These are phyloP conservation scores for Chaetomiaceae sp. DNA, from an alignment of 2,329 filamentous ascomycete species.

Conservation along the genomic window DNA sequence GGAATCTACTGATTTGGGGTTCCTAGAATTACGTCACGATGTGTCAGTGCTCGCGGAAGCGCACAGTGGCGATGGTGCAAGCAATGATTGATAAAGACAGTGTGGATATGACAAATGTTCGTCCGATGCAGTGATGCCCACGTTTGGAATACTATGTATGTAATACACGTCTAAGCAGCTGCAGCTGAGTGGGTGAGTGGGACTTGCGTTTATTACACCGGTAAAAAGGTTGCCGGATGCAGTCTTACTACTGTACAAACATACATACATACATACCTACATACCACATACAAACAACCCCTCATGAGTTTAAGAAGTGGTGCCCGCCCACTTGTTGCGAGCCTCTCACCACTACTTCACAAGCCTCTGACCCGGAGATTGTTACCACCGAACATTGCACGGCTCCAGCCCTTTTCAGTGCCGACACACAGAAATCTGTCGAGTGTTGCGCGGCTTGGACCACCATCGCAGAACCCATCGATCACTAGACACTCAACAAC, in stretches of 20 bases:
- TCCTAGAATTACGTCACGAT: slow-evolving; percentile 14
- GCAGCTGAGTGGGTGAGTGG: background rate
- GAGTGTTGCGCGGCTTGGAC: too few relatives aligned
- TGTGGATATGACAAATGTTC: background rate
- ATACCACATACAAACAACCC: too few relatives aligned
- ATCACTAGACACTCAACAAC: background rate
- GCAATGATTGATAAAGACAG: background rate
- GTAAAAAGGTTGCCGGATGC: background rate
- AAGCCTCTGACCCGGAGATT: background rate
- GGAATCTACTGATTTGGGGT: too few relatives aligned
- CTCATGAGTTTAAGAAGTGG: slow-evolving; percentile 8
- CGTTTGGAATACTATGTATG: background rate
- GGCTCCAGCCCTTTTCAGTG: too few relatives aligned
- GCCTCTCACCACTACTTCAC: background rate
- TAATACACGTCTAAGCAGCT: slow-evolving; percentile 1
- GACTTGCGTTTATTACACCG: background rate
- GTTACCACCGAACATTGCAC: too few relatives aligned
- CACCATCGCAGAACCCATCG: background rate
- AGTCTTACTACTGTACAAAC: too few relatives aligned
- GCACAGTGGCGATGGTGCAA: background rate
- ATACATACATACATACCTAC: too few relatives aligned
- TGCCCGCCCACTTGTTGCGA: background rate
- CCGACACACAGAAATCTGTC: too few relatives aligned
- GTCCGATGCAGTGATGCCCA: too few relatives aligned
- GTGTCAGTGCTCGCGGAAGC: slow-evolving; percentile 1